These are phyloP conservation scores for Polyplosphaeria fusca DNA, from an alignment of 495 filamentous ascomycete species.

Conservation along the genomic window DNA sequence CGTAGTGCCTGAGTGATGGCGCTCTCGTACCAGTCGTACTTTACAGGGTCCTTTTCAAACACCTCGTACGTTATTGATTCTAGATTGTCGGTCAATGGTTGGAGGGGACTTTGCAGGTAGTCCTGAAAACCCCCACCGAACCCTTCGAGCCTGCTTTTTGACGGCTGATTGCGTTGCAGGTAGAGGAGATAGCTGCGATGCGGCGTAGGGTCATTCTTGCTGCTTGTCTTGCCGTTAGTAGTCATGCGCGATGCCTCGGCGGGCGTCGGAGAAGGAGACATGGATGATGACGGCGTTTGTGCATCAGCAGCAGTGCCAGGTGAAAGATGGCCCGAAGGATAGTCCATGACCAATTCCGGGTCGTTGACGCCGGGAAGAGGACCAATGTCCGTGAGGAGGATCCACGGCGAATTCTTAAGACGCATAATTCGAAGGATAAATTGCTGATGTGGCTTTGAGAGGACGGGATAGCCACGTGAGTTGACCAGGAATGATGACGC, in stretches of 20 bases:
- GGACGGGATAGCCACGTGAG: constrained; percentile 72
- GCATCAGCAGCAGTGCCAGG: constrained; percentile 46
- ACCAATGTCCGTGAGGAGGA: constrained; percentile 75
- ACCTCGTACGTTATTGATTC: constrained; percentile 98
- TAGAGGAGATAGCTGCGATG: constrained; percentile 81
- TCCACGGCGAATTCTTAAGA: constrained; percentile 72
- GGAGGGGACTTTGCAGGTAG: constrained; percentile 89
- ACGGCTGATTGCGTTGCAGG: constrained; percentile 76
- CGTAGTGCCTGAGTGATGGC: constrained; percentile 76
- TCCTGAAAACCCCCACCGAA: constrained; percentile 84
- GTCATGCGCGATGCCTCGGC: constrained; percentile 57
- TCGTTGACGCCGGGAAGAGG: constrained; percentile 56
- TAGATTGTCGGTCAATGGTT: constrained; percentile 92
- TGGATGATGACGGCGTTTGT: constrained; percentile 28
- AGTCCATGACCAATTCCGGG: constrained; percentile 38
- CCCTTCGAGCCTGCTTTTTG: constrained; percentile 59
- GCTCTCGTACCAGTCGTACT: constrained; percentile 91
- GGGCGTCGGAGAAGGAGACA: constrained; percentile 47
- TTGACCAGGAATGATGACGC: constrained; percentile 71
- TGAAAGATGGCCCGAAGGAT: constrained; percentile 41
- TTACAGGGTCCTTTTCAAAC: constrained; percentile 96
- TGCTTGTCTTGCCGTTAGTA: constrained; percentile 43
- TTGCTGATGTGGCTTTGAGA: constrained; percentile 76
- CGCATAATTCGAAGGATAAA: constrained; percentile 82
- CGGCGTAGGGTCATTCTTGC: constrained; percentile 53